Base-by-base conservation (phyloP, 2,329 filamentous ascomycete genomes). In the Epichloe elymi region DNA sequence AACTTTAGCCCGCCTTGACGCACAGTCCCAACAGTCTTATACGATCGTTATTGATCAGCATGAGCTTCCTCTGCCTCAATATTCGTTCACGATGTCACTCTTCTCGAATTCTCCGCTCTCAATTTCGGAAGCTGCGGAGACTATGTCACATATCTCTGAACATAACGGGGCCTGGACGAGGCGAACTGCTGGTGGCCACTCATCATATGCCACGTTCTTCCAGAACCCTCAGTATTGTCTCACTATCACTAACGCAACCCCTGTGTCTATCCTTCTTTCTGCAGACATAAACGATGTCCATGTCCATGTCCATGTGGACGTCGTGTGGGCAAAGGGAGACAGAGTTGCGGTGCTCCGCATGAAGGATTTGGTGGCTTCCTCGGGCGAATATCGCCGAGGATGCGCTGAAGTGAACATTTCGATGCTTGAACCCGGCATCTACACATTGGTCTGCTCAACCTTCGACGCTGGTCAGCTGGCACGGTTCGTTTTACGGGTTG, bases 361-460 rank as follows among this genome's bases (percentile, higher is more conserved):
- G 56, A 82, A 86, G 57, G 90, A 96, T 62, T 80, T 97, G 39
- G 76, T 94, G 23, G 79, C 79, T 20, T 84, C 88, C 51, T 94
- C 88, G 36, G 87, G 87, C n/a, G 88, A 95, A 58, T 96, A 98
- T 67, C 82, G 86, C 46, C 82, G 84, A 30, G 85, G 86, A 30
- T 87, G 85, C 62, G 86, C 86, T 4, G 72, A 89, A 35, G 82
- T 85, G 3, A 79, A 86, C 55, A 69, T 78, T 57, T 65, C 60
- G 61, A 56, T 70, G 19, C 69, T 95, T 17, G 80, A 82, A 39
- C 70, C 79, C 1, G 91, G 91, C 0, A 74, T 74, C 0, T 98
- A 97, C 65, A 96, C 88, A 0, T 75, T 95, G 51, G 85, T 96
- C 6, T 91, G 86, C 63, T 95, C 88, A 2, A 95, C 91, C 0